These are phyloP conservation scores for Phytophthora fragariae DNA, from an alignment of 352 stramenopile species.

Conservation along the genomic window DNA sequence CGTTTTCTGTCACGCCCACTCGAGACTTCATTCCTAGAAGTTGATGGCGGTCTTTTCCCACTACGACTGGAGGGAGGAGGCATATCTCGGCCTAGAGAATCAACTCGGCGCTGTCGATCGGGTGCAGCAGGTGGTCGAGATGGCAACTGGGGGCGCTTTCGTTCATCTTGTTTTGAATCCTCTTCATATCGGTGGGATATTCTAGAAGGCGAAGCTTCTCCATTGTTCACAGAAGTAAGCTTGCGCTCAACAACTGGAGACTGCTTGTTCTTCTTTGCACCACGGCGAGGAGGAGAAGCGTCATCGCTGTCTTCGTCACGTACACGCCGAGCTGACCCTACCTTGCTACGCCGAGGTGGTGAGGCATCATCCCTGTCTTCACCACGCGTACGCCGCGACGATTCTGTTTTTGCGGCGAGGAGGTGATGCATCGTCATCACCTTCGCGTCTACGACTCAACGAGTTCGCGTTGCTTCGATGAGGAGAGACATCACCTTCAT, in stretches of 20 bases:
- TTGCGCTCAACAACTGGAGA: neutral
- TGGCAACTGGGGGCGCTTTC: constrained; percentile 8
- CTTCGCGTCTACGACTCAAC: neutral
- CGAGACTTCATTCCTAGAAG: constrained; percentile 5
- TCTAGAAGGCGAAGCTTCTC: constrained; percentile 33
- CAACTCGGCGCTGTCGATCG: constrained; percentile 33
- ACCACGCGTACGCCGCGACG: neutral
- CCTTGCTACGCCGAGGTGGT: constrained; percentile 12
- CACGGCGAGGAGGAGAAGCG: constrained; percentile 32
- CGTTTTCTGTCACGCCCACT: constrained; percentile 17
- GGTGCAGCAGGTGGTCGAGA: constrained; percentile 17
- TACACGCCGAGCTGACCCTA: neutral
- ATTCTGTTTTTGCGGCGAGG: constrained; percentile 7
- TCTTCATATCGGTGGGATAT: constrained; percentile 23
- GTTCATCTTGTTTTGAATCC: constrained; percentile 11
- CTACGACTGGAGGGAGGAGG: constrained; percentile 15
- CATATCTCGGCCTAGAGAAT: constrained; percentile 45
- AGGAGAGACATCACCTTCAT: constrained; percentile 28
- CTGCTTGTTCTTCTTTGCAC: constrained; percentile 10
- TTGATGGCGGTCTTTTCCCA: constrained; percentile 12
- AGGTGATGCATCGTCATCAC: constrained; percentile 3
- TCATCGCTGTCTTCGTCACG: constrained; percentile 17
- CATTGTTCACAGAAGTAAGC: constrained; percentile 4
- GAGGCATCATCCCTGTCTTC: constrained; percentile 18
- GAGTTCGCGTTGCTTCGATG: neutral